Evolutionary conservation across 2,329 filamentous ascomycete genomes (phyloP), one percentile per base, ranked within the genome.

Genomic region (Erysiphe pulchra): DNA sequence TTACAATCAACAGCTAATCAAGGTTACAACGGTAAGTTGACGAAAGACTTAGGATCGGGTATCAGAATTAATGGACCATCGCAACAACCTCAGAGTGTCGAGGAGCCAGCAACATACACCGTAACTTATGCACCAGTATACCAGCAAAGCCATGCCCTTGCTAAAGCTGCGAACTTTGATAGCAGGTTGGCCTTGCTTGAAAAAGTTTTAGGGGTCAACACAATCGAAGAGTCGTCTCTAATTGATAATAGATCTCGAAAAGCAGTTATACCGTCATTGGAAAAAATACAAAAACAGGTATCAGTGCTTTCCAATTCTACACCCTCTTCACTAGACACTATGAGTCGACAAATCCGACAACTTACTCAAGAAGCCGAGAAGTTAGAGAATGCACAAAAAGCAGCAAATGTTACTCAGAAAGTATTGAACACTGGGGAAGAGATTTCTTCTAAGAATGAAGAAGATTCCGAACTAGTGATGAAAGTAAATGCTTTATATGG

Each of bases 401-500:
- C 75, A 54, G 70, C 75, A 36, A 77, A 73, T 55, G 63, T 64
- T 36, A 67, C 75, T 1, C 68, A 77, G 49, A 75, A 78, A 46
- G 69, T 71, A 28, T 62, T 77, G 18, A 65, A 65, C 10, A 60
- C 63, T 6, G 55, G 52, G 28, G 55, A 47, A 17, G 55, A 57
- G n/a, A 38, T 45, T 30, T 61, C 64, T 30, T 16, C 63, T 4
- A 63, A 66, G 47, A 66, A 77, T 9, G 60, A 52, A 8, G 63
- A 71, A 47, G 67, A 77, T 50, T 64, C 69, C 9, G 84, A 92
- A 54, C 80, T 92, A 54, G 70, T 76, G 37, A 70, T 81, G 45
- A 93, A 93, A 59, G 80, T 98, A 59, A 90, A 92, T 52, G 82
- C 86, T 1, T 71, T 98, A 5, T 94, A 94, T 61, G 80, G 81